Evolutionary conservation across 352 stramenopile species (phyloP).

Genomic region (Globisporangium uncinulatum): DNA sequence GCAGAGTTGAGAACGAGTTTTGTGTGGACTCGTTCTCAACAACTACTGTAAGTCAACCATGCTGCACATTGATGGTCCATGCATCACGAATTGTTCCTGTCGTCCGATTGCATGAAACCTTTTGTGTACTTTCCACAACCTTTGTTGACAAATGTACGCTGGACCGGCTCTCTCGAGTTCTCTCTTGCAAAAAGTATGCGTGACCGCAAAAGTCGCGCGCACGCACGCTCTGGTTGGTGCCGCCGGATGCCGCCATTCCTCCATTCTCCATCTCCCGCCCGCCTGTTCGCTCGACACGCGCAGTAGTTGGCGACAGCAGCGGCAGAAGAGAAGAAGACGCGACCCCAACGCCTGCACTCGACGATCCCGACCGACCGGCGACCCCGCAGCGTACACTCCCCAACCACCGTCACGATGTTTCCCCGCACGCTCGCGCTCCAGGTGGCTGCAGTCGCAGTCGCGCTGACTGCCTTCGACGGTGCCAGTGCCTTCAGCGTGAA

Average conservation of each 20-base stretch:
- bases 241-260: not conserved
- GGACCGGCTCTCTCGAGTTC: no score
- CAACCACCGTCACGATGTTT: not conserved
- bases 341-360: constrained; percentile 13
- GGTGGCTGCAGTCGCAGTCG: constrained; percentile 1
- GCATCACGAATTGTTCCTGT: no score
- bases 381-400: constrained; percentile 6
- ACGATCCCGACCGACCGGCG: constrained; percentile 1
- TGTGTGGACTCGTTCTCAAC: no score
- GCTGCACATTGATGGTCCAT: no score
- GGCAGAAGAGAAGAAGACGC: not conserved
- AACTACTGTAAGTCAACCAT: no score
- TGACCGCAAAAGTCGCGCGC: no score
- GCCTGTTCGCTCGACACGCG: no score
- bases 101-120: no score
- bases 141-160: no score
- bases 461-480: constrained; percentile 1
- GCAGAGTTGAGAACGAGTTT: no score
- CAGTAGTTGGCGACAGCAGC: not conserved
- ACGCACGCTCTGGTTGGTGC: not conserved
- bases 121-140: no score
- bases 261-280: constrained; percentile 8
- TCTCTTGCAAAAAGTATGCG: no score
- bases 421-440: constrained; percentile 7
- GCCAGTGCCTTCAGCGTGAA: constrained; percentile 31